These are phyloP conservation scores for Ustilago bromivora DNA, from an alignment of 1,284 basidiomycete species.

Conservation along the genomic window DNA sequence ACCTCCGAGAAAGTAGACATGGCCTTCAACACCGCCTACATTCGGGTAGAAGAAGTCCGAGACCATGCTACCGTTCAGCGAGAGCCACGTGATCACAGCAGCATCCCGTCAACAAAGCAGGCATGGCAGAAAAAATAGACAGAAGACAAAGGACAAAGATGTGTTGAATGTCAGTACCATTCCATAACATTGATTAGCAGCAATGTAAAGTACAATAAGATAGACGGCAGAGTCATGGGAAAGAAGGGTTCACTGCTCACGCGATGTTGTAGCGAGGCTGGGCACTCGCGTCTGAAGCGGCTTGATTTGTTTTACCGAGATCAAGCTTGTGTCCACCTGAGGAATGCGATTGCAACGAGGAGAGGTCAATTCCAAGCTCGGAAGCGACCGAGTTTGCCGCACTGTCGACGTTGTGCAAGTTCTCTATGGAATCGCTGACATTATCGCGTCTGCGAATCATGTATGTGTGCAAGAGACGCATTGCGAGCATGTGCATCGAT, in stretches of 20 bases:
- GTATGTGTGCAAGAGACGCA: constrained; percentile 27
- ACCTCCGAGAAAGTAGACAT: constrained; percentile 78
- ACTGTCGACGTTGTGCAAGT: not conserved
- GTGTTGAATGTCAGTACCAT: constrained; percentile 15
- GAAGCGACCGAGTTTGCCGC: constrained; percentile 23
- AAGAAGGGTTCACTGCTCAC: constrained; percentile 34
- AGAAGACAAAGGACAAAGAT: constrained; percentile 2
- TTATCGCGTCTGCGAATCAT: not conserved
- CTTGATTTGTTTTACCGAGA: not conserved
- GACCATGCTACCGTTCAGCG: constrained; percentile 79
- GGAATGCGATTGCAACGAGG: constrained; percentile 3
- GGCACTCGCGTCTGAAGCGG: constrained; percentile 12
- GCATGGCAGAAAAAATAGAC: not conserved
- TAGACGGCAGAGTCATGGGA: not conserved
- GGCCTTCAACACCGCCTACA: constrained; percentile 95
- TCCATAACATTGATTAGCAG: not conserved
- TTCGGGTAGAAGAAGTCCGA: constrained; percentile 96
- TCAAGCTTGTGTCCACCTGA: not conserved
- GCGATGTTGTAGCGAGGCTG: constrained; percentile 48
- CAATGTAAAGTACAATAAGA: not conserved
- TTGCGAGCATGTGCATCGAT: constrained; percentile 33
- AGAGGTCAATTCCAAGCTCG: constrained; percentile 22
- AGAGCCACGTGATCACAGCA: not conserved
- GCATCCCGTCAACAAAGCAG: not conserved
- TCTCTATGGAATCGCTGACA: not conserved